Percentiles rank a stretch among this genome's conserved stretches.
Evolutionary conservation across 768 basidiomycete species (phyloP).

Genomic region (Kwoniella pini): DNA sequence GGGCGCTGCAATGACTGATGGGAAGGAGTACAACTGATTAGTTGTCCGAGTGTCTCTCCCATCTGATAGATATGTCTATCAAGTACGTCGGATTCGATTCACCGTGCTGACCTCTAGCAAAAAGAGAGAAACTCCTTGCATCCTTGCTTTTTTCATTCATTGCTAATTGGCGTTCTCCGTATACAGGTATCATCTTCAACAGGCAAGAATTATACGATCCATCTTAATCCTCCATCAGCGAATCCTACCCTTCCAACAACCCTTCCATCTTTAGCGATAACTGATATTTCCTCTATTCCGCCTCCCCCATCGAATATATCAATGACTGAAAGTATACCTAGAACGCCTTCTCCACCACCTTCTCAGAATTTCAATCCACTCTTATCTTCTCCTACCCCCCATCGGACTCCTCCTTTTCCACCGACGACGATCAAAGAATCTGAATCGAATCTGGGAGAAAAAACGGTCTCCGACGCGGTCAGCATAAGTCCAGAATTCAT

Average conservation of each 20-base stretch:
- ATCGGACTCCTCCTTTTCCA: neutral
- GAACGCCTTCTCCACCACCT: slow-evolving; percentile 7
- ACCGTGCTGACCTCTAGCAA: no score
- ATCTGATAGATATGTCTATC: slow-evolving; percentile 30
- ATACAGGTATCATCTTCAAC: slow-evolving; percentile 42
- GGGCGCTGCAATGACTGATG: neutral
- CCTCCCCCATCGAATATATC: no score
- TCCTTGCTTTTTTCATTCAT: no score
- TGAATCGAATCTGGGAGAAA: neutral
- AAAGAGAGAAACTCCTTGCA: no score
- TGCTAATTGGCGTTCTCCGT: no score
- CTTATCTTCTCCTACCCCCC: neutral
- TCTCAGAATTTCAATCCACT: slow-evolving; percentile 5
- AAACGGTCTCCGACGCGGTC: neutral
- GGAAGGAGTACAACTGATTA: slow-evolving; percentile 12
- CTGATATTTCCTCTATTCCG: neutral
- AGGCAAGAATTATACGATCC: slow-evolving; percentile 40
- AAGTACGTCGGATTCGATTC: slow-evolving; percentile 25
- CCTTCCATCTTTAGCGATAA: neutral
- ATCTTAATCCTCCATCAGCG: slow-evolving; percentile 19
- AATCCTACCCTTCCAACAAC: neutral
- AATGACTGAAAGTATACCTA: neutral
- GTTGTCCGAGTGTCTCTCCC: slow-evolving; percentile 32
- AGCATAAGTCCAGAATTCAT: neutral
- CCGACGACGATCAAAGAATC: neutral